These are phyloP conservation scores for Cytospora chrysosperma DNA, from an alignment of 2,329 filamentous ascomycete species.

Conservation along the genomic window DNA sequence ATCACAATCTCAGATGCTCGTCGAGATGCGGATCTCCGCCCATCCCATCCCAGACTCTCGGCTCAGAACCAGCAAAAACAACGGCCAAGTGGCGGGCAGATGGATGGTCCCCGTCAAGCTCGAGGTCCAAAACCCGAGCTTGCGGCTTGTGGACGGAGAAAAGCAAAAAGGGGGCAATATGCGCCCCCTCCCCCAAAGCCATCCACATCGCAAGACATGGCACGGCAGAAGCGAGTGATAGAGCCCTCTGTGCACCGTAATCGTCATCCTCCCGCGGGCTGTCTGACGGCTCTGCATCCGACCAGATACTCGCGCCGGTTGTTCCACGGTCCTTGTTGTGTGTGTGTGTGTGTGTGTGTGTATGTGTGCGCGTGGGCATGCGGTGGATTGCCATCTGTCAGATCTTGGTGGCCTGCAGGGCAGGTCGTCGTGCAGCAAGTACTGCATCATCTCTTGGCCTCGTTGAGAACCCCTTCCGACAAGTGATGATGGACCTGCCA, in stretches of 20 bases:
- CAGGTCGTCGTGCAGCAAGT: not conserved
- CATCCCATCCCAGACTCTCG: not conserved
- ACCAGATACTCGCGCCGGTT: not conserved
- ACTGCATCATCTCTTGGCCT: slow-evolving; percentile 6
- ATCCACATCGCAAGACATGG: slow-evolving; percentile 11
- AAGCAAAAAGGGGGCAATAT: not conserved
- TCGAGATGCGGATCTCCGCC: not conserved
- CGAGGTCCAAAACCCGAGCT: not conserved
- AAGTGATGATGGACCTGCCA: not conserved
- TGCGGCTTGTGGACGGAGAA: not conserved
- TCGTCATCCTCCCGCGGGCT: not conserved
- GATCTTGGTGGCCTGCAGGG: not conserved
- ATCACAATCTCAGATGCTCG: not conserved
- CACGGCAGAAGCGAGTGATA: slow-evolving; percentile 11
- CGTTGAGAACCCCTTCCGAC: not conserved
- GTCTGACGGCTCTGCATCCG: slow-evolving; percentile 3
- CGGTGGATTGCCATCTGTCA: not conserved
- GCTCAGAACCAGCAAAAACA: not conserved
- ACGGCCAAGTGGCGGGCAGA: not conserved
- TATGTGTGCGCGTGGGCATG: not conserved
- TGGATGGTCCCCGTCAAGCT: not conserved
- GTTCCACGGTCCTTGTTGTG: slow-evolving; percentile 5
- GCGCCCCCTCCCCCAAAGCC: not conserved
- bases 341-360: not conserved
- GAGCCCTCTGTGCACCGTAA: not conserved